phyloP scores from a whole-genome alignment of 345 rosid species.

The Physaria fendleri region DNA sequence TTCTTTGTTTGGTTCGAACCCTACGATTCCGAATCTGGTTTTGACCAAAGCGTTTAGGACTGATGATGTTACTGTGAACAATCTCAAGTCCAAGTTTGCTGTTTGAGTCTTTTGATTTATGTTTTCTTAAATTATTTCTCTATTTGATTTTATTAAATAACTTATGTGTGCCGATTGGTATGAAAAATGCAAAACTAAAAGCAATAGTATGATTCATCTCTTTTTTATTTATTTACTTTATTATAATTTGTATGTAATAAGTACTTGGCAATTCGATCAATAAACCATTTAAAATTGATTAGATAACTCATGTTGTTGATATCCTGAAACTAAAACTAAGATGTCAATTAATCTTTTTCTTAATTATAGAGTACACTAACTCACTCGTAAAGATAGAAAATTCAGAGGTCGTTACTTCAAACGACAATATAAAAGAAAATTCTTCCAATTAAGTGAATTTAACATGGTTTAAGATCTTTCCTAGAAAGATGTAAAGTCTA shows the following conservation, averaged over 20 bases:
- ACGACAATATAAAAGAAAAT: too few relatives aligned
- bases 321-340: not conserved
- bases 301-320: not conserved
- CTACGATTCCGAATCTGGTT: constrained; percentile 56
- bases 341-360: not conserved
- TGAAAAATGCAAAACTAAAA: not conserved
- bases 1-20: constrained; percentile 44
- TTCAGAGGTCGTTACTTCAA: too few relatives aligned
- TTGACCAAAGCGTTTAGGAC: constrained; percentile 52
- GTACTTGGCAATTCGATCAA: not conserved
- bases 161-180: not conserved
- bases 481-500: too few relatives aligned
- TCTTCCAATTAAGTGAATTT: too few relatives aligned
- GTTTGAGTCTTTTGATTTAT: not conserved
- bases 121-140: not conserved
- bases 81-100: constrained; percentile 48
- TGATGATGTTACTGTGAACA: constrained; percentile 29
- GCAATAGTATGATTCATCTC: not conserved
- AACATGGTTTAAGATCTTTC: too few relatives aligned
- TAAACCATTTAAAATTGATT: not conserved
- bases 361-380: too few relatives aligned
- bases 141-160: not conserved
- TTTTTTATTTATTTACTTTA: not conserved
- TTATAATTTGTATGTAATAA: not conserved
- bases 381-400: too few relatives aligned